Base-by-base conservation (phyloP, 345 rosid genomes). In the Hibiscus syriacus region DNA sequence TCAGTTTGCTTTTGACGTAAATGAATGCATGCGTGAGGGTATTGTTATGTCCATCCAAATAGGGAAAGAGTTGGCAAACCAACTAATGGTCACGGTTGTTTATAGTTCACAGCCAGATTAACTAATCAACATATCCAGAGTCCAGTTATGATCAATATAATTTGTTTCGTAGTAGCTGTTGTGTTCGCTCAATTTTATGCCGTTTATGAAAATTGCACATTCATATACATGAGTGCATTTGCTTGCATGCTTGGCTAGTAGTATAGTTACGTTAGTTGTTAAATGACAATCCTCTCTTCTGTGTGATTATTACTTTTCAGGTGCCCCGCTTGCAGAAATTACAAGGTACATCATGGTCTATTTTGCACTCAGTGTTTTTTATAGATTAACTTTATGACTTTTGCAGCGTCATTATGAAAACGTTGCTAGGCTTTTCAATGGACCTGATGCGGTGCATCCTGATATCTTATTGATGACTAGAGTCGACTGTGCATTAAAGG, bases 301-400 rank as follows among this genome's bases (percentile, higher is more conserved):
- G 3, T 69, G 46, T 6, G 25, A 62, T 69, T 69, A 36, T 69
- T 63, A 48, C 50, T 50, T 78, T 76, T 82, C 86, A 94, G 99
- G 99, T 91, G 99, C 70, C 99, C 98, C 70, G 96, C 98, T 70
- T 94, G 98, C 86, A 84, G 98, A 79, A 94, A 91, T 79, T 94
- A n/a, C n/a, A n/a, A n/a, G n/a, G n/a, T n/a, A n/a, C n/a, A n/a
- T n/a, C n/a, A n/a, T n/a, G n/a, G n/a, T 19, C 45, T 52, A 25
- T 64, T 13, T 74, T 70, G 14, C 64, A 32, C 66, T 64, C 30
- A 39, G 55, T 68, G 49, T 26, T 58, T 46, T 50, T 38, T 25
- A 19, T 9, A 4, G 20, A 7, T 17, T 63, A 30, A 27, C 2
- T 14, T 58, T 65, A 56, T 70, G 34, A 43, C 34, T 67, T 16